These are phyloP conservation scores for Kregervanrija pseudodelftensis DNA, from an alignment of 805 yeast genomes.

Conservation along the genomic window DNA sequence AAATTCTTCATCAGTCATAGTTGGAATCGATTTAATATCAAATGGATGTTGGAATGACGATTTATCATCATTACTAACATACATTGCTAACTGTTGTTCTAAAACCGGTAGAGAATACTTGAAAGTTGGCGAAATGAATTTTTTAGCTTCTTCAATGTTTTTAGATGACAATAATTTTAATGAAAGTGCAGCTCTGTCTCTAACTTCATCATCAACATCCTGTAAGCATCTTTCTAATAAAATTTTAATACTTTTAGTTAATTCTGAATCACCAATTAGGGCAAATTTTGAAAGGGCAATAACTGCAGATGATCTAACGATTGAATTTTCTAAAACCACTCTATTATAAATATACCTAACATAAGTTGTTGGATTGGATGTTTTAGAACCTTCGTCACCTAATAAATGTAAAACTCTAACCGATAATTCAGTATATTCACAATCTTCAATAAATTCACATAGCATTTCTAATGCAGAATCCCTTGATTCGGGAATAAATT, in stretches of 20 bases:
- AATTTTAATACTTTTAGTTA: conserved; percentile 63
- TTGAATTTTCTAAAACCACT: conserved; percentile 91
- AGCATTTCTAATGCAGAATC: conserved; percentile 78
- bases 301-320: conserved; percentile 93
- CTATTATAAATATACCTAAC: conserved; percentile 96
- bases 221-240: conserved; percentile 76
- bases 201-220: conserved; percentile 93
- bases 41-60: conserved; percentile 50
- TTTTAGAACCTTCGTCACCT: conserved; percentile 91
- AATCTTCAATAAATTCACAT: conserved; percentile 97
- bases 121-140: conserved; percentile 58
- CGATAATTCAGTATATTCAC: conserved; percentile 89
- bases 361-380: conserved; percentile 79
- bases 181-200: conserved; percentile 92
- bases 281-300: conserved; percentile 89
- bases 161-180: conserved; percentile 51
- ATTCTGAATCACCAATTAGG: conserved; percentile 58
- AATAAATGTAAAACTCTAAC: conserved; percentile 88
- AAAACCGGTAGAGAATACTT: conserved; percentile 69
- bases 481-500: conserved; percentile 76
- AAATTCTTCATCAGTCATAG: conserved; percentile 58
- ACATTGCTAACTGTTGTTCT: conserved; percentile 69
- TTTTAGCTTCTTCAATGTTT: conserved; percentile 32
- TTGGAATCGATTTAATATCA: conserved; percentile 62
- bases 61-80: conserved; percentile 48